phyloP scores from a whole-genome alignment of 306 rosid species.

The Lathyrus oleraceus region DNA sequence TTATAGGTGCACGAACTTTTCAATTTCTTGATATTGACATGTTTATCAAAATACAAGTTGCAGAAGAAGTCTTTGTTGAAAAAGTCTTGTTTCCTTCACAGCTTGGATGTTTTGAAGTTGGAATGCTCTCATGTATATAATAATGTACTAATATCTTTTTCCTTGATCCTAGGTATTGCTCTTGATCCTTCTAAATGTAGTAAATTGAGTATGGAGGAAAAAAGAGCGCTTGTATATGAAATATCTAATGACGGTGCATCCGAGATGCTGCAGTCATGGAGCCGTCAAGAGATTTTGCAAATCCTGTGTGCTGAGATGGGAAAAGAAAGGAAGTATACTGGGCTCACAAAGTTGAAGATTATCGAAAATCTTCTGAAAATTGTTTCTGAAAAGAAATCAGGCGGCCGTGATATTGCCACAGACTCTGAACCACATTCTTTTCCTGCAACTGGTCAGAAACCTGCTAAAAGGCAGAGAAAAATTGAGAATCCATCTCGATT shows the following conservation, averaged over 20 bases:
- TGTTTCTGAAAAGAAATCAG: slow-evolving; percentile 82
- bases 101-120: slow-evolving; percentile 22
- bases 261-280: slow-evolving; percentile 88
- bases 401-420: slow-evolving; percentile 43
- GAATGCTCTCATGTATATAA: slow-evolving; percentile 4
- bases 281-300: slow-evolving; percentile 94
- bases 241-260: slow-evolving; percentile 78
- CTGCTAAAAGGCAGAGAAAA: slow-evolving; percentile 87
- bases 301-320: slow-evolving; percentile 98
- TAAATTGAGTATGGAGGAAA: slow-evolving; percentile 81
- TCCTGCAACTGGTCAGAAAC: slow-evolving; percentile 61
- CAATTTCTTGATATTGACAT: slow-evolving; percentile 23
- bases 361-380: slow-evolving; percentile 88
- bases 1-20: slow-evolving; percentile 12
- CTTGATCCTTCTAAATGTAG: slow-evolving; percentile 62
- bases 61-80: slow-evolving; percentile 24
- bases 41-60: slow-evolving; percentile 29
- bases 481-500: slow-evolving; percentile 73
- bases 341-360: slow-evolving; percentile 88
- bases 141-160: slow-evolving; percentile 33
- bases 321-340: slow-evolving; percentile 97
- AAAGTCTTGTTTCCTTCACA: slow-evolving; percentile 21
- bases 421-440: slow-evolving; percentile 62
- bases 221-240: slow-evolving; percentile 83
- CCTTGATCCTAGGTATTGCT: slow-evolving; percentile 49